These are phyloP conservation scores for Capsicum baccatum DNA, from an alignment of 257 asterid species.

Conservation along the genomic window DNA sequence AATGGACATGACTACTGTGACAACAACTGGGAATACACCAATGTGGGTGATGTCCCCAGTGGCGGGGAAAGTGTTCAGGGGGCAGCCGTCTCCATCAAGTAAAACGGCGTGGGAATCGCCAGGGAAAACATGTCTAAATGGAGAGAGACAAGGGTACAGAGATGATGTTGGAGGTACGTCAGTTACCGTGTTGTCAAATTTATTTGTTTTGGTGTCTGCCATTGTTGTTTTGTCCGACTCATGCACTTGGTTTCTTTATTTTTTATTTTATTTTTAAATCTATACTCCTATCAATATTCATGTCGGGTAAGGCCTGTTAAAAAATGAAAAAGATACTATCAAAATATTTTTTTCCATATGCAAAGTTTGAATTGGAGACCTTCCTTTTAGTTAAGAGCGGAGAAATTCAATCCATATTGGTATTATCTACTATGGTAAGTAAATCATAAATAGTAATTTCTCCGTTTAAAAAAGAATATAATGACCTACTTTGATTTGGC, in stretches of 20 bases:
- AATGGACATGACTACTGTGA: constrained; percentile 41
- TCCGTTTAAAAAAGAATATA: no score
- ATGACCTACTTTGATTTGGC: no score
- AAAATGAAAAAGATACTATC: no score
- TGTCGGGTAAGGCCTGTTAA: no score
- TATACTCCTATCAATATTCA: no score
- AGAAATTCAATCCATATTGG: background rate
- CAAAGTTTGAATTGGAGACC: background rate
- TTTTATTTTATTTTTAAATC: no score
- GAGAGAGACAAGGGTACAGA: constrained; percentile 26
- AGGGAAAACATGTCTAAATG: constrained; percentile 25
- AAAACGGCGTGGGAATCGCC: constrained; percentile 64
- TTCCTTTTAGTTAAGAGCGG: no score
- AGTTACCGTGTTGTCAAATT: constrained; percentile 30
- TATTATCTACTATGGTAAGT: no score
- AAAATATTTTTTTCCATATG: no score
- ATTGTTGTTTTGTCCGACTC: background rate
- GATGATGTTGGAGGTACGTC: constrained; percentile 61
- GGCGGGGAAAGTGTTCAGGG: constrained; percentile 41
- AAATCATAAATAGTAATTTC: no score
- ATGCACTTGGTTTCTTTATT: background rate
- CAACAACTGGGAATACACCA: constrained; percentile 42
- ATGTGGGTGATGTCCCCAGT: constrained; percentile 41
- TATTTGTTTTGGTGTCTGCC: constrained; percentile 16
- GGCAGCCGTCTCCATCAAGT: constrained; percentile 52